Base-by-base conservation (phyloP, 2,329 filamentous ascomycete genomes). In the Xylariaceae sp. region DNA sequence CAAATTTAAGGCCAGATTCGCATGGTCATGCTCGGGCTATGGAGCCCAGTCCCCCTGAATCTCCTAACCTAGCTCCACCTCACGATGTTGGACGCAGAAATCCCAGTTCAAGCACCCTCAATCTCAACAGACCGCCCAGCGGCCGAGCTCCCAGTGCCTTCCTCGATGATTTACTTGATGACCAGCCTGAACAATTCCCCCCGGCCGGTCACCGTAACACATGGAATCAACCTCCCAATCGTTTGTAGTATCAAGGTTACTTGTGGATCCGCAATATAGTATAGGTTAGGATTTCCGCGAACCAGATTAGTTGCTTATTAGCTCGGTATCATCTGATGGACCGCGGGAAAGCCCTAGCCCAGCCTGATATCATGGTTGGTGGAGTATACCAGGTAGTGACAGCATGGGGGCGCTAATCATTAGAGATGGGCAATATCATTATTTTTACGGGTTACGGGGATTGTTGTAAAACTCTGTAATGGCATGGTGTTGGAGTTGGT, bases 141-240 rank as follows among this genome's bases (percentile, higher is more conserved):
- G 85, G 85, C 51, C 81, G 92, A 52, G 88, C 92, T 13, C 93
- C 93, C 0, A 96, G 91, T 70, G 90, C 91, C 15, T 96, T 92
- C 69, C 78, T 97, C 32, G 92, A 97, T 55, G 92, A 97, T 70
- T 73, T 97, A 43, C 87, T 97, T 57, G 91, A 92, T 66, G 89
- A 89, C 59, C 87, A 92, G 66, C 77, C 79, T 5, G 75, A 75
- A 30, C 70, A 74, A 60, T 75, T 83, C 48, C 80, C 81, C 9
- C 76, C 79, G 2, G 59, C 55, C 36, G 53, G 61, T 50, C 62
- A 63, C 44, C 63, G 61, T 32, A 64, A 64, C 15, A 59, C 58
- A 18, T 67, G 63, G 57, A 59, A 57, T 56, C 67, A 66, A 29
- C 61, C 66, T 16, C 21, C 46, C 4, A 50, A 42, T 32, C 54